Evolutionary conservation across 129 eudicot genomes (phyloP).

Genomic region (Pseudognaphalium luteoalbum): DNA sequence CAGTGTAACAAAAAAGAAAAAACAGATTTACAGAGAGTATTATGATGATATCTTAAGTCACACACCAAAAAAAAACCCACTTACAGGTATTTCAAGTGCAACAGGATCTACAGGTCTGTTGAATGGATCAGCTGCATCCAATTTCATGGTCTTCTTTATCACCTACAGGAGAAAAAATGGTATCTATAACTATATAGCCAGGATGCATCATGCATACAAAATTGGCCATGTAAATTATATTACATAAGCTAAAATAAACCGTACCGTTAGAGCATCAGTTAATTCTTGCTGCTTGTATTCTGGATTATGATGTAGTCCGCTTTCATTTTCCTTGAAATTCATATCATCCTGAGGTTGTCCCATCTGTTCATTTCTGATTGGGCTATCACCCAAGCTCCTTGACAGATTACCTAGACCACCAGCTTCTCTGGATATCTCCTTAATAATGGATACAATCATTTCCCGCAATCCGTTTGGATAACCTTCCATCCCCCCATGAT

Average conservation of each 20-base stretch:
- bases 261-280: slow-evolving; percentile 61
- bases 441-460: slow-evolving; percentile 41
- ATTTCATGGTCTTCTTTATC: slow-evolving; percentile 67
- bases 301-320: slow-evolving; percentile 31
- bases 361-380: slow-evolving; percentile 34
- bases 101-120: slow-evolving; percentile 75
- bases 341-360: slow-evolving; percentile 42
- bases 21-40: neutral
- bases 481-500: slow-evolving; percentile 12
- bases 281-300: slow-evolving; percentile 60
- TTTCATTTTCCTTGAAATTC: slow-evolving; percentile 37
- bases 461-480: slow-evolving; percentile 54
- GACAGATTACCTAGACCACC: slow-evolving; percentile 55
- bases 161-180: slow-evolving; percentile 38
- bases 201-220: slow-evolving; percentile 1
- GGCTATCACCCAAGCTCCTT: slow-evolving; percentile 48
- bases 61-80: slow-evolving; percentile 6
- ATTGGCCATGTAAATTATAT: neutral
- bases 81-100: slow-evolving; percentile 81
- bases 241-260: neutral
- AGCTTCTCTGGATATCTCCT: slow-evolving; percentile 41
- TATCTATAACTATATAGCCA: neutral
- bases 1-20: neutral
- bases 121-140: slow-evolving; percentile 83
- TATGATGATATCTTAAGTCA: neutral